Evolutionary conservation across 1,139 yeast species (phyloP).

Genomic region (Zygosaccharomyces pseudobailii): DNA sequence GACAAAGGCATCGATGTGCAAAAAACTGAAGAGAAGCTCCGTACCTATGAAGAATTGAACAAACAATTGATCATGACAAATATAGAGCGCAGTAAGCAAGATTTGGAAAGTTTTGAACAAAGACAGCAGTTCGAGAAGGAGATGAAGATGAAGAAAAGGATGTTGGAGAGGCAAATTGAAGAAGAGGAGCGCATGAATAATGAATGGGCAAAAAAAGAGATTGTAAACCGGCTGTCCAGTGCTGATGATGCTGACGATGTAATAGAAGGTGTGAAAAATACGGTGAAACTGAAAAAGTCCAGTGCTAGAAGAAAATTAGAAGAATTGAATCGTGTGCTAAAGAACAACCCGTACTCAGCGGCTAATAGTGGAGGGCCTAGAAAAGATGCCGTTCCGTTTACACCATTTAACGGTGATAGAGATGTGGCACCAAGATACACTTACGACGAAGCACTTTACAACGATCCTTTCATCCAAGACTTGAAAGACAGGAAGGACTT

Average conservation of each 20-base stretch:
- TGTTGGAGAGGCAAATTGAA: slow-evolving; percentile 64
- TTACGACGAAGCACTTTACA: slow-evolving; percentile 42
- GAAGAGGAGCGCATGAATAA: slow-evolving; percentile 60
- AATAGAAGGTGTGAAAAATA: slow-evolving; percentile 51
- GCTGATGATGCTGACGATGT: slow-evolving; percentile 46
- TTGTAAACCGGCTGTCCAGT: slow-evolving; percentile 61
- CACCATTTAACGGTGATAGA: slow-evolving; percentile 92
- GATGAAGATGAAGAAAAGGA: slow-evolving; percentile 54
- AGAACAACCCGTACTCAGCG: slow-evolving; percentile 33
- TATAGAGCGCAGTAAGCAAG: slow-evolving; percentile 62
- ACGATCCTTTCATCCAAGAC: slow-evolving; percentile 58
- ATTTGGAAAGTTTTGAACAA: slow-evolving; percentile 52
- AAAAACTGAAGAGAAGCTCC: slow-evolving; percentile 63
- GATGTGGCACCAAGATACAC: slow-evolving; percentile 45
- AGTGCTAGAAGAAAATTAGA: slow-evolving; percentile 62
- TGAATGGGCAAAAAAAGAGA: slow-evolving; percentile 60
- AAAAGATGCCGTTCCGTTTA: slow-evolving; percentile 54
- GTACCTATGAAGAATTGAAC: slow-evolving; percentile 71
- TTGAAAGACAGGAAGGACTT: slow-evolving; percentile 62
- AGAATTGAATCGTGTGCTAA: slow-evolving; percentile 48
- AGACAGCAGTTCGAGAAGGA: slow-evolving; percentile 52
- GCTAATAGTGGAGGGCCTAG: slow-evolving; percentile 18
- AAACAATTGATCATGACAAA: slow-evolving; percentile 72
- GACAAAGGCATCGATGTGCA: slow-evolving; percentile 66
- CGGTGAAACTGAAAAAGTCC: slow-evolving; percentile 58